Percentiles rank a stretch among this genome's conserved stretches.
Conservation (phyloP, 129 eudicot genomes). For the Flaveria bidentis region DNA sequence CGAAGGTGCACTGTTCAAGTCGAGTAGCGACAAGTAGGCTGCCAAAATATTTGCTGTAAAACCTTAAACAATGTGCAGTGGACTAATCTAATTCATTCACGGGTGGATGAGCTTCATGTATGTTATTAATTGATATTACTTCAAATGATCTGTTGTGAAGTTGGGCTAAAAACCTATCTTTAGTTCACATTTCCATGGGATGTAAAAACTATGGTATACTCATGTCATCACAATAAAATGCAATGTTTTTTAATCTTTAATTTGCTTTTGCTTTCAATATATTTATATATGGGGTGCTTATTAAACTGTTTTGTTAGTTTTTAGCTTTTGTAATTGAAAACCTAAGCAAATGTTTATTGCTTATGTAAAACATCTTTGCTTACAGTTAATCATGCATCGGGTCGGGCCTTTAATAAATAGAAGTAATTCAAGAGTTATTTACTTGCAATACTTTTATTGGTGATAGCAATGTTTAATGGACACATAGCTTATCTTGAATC, state of each 20-base stretch:
- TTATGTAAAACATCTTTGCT: too few relatives aligned
- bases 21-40: conserved; percentile 23
- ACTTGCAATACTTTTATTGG: too few relatives aligned
- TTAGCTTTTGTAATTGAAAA: not conserved
- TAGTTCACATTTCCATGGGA: not conserved
- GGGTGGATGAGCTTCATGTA: conserved; percentile 19
- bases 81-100: conserved; percentile 26
- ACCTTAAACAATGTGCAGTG: conserved; percentile 30
- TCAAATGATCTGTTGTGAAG: conserved; percentile 13
- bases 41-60: conserved; percentile 17
- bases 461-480: too few relatives aligned
- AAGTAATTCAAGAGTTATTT: too few relatives aligned
- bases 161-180: conserved; percentile 7
- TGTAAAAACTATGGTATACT: not conserved
- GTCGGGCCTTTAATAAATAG: too few relatives aligned
- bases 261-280: not conserved
- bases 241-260: not conserved
- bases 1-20: conserved; percentile 54
- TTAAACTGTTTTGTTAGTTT: not conserved
- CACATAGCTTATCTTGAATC: too few relatives aligned
- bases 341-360: not conserved
- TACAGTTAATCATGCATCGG: too few relatives aligned
- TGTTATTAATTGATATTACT: conserved; percentile 8
- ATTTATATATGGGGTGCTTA: not conserved
- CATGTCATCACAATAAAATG: not conserved